Percentiles rank a stretch among this genome's conserved stretches.
phyloP scores from a whole-genome alignment of 345 rosid species.

The Xanthoceras sorbifolium region DNA sequence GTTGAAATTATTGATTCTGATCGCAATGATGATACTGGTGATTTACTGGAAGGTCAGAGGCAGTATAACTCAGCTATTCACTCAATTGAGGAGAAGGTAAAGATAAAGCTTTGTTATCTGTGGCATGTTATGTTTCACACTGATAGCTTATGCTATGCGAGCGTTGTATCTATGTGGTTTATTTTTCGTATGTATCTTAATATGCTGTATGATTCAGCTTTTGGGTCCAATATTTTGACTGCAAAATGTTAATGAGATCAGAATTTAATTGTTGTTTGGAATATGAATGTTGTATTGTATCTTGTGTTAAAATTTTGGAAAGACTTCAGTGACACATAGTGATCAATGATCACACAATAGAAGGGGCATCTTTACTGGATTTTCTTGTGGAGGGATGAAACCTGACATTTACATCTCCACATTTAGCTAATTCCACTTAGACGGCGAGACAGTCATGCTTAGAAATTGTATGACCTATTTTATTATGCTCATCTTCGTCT shows the following conservation, averaged over 20 bases:
- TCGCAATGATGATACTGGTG: slow-evolving; percentile 74
- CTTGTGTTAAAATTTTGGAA: not conserved
- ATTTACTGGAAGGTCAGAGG: slow-evolving; percentile 95
- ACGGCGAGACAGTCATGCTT: not conserved
- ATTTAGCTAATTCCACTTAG: slow-evolving; percentile 10
- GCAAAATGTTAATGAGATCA: not conserved
- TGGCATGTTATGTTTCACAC: not conserved
- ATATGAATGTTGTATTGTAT: not conserved
- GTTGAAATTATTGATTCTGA: slow-evolving; percentile 66
- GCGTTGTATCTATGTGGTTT: not conserved
- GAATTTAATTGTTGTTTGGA: not conserved
- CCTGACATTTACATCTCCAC: slow-evolving; percentile 1
- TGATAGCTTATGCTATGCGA: not conserved
- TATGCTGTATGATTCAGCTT: not conserved
- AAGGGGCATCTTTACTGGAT: not conserved
- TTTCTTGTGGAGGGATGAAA: slow-evolving; percentile 11
- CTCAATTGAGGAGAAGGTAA: slow-evolving; percentile 91
- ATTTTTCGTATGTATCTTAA: not conserved
- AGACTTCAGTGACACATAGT: slow-evolving; percentile 1
- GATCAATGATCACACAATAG: not conserved
- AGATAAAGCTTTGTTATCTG: slow-evolving; percentile 17
- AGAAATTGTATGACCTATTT: not conserved
- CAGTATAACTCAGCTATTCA: slow-evolving; percentile 97
- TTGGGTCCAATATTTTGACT: not conserved
- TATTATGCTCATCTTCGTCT: not conserved